Conservation (phyloP, 805 yeast species). For the Wickerhamomyces ciferrii region DNA sequence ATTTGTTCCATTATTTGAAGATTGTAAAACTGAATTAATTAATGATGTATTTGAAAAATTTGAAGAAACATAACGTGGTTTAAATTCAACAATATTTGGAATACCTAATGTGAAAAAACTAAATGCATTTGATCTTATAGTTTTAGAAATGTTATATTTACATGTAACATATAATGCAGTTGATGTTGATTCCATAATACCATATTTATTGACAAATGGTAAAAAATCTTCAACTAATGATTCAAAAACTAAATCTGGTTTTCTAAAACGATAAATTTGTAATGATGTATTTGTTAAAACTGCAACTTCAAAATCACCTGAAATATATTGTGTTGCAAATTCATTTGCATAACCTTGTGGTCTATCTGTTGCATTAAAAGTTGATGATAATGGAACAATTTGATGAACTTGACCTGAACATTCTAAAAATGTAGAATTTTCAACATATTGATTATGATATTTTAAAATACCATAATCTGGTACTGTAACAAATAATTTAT, state of each 20-base stretch:
- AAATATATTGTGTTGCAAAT: constrained; percentile 79
- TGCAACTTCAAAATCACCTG: constrained; percentile 66
- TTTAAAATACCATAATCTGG: constrained; percentile 84
- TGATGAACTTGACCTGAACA: constrained; percentile 62
- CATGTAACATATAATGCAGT: constrained; percentile 83
- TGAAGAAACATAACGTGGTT: constrained; percentile 30
- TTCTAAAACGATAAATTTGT: constrained; percentile 68
- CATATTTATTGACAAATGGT: constrained; percentile 72
- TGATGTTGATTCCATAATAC: constrained; percentile 86
- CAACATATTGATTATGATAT: constrained; percentile 64
- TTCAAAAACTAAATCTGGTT: constrained; percentile 76
- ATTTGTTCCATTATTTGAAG: constrained; percentile 5
- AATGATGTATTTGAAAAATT: constrained; percentile 9
- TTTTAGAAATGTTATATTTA: constrained; percentile 57
- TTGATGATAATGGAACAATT: constrained; percentile 63
- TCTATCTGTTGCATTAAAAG: constrained; percentile 64
- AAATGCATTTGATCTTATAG: constrained; percentile 36
- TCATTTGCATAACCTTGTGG: constrained; percentile 84
- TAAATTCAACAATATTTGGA: constrained; percentile 36
- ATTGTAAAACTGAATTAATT: constrained; percentile 12
- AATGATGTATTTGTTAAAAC: constrained; percentile 78
- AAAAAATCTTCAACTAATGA: constrained; percentile 64
- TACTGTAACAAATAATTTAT: constrained; percentile 64
- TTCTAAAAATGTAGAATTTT: constrained; percentile 74
- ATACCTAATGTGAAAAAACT: constrained; percentile 37